Base-by-base conservation (phyloP, 140 eudicot species). In the Stevia rebaudiana region DNA sequence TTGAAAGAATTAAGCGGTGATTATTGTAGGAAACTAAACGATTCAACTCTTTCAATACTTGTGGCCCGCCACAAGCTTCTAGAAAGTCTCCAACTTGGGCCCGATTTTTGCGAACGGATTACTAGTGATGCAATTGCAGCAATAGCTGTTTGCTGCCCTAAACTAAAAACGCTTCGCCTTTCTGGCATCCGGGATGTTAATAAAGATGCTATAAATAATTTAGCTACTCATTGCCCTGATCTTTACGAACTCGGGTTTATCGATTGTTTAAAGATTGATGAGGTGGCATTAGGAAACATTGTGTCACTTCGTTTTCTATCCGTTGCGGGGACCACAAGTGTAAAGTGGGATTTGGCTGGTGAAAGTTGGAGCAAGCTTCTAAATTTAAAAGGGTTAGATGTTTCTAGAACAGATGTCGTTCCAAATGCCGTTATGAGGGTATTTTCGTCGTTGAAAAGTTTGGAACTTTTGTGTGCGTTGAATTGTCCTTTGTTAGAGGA, bases 21-120 rank as follows among this genome's bases (percentile, higher is more conserved):
- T 55, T 77, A 77, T 43, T 94, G 97, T 79, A 62, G 94, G 74
- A 83, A 83, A 73, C 78, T 94, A n/a, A 83, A 82, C 0, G 99
- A 94, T 76, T 94, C 95, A 3, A 83, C 90, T n/a, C 84, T 92
- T 30, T 78, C 95, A 9, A 84, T 92, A 13, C 79, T 92, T 17
- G 99, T 78, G 8, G 95, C 95, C 16, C 82, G 97, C 5, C 99
- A 92, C 15, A 94, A 92, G 74, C 70, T 74, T 36, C 88, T 92
- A 12, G 95, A 92, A 78, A 68, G 83, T 67, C 90, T 92, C 55
- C 88, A 83, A 64, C 80, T 92, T 3, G 99, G 95, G 58, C 94
- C 99, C 0, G 95, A 88, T 80, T 85, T 83, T 60, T 88, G 97
- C 21, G 97, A 88, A 55, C 73, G 87, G 57, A 79, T 92, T 37